Evolutionary conservation across 2,329 filamentous ascomycete species (phyloP).

Genomic region (Apiospora pterosperma): DNA sequence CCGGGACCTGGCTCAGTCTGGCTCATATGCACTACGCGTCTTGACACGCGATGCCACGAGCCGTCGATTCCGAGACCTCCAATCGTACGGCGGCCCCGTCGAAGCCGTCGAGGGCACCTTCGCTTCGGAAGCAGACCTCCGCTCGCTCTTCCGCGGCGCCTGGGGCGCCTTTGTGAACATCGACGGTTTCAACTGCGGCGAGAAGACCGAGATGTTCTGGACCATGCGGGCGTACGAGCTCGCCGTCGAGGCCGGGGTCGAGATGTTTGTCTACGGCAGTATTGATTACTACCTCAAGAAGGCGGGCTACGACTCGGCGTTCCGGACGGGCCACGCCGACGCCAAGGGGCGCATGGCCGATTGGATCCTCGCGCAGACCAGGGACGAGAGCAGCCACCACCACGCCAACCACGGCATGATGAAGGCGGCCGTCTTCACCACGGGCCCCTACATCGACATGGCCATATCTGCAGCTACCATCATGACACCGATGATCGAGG

Average conservation of each 20-base stretch:
- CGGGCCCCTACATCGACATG: conserved; percentile 51
- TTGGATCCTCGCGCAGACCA: conserved; percentile 41
- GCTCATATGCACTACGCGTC: conserved; percentile 40
- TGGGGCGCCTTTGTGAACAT: conserved; percentile 52
- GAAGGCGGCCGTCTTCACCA: conserved; percentile 58
- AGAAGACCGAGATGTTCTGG: conserved; percentile 50
- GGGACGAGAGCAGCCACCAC: conserved; percentile 2
- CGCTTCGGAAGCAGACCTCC: conserved; percentile 40
- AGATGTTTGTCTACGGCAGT: conserved; percentile 44
- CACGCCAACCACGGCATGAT: conserved; percentile 25
- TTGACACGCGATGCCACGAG: conserved; percentile 45
- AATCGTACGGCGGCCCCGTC: conserved; percentile 38
- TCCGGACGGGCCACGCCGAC: conserved; percentile 46
- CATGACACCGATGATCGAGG: neutral
- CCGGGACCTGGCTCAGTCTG: conserved; percentile 35
- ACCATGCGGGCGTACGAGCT: conserved; percentile 38
- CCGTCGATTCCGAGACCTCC: conserved; percentile 37
- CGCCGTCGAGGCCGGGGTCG: conserved; percentile 38
- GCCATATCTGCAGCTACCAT: conserved; percentile 12
- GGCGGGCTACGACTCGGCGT: conserved; percentile 40
- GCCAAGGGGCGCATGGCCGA: conserved; percentile 41
- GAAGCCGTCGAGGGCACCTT: conserved; percentile 45
- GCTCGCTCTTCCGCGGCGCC: conserved; percentile 39
- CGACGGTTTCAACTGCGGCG: conserved; percentile 50
- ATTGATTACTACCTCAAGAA: conserved; percentile 48